A percentile compares a stretch with the other conserved stretches of the same genome.
Evolutionary conservation across 2,329 filamentous ascomycete species (phyloP).

Genomic region (Paraconiothyrium brasiliense): DNA sequence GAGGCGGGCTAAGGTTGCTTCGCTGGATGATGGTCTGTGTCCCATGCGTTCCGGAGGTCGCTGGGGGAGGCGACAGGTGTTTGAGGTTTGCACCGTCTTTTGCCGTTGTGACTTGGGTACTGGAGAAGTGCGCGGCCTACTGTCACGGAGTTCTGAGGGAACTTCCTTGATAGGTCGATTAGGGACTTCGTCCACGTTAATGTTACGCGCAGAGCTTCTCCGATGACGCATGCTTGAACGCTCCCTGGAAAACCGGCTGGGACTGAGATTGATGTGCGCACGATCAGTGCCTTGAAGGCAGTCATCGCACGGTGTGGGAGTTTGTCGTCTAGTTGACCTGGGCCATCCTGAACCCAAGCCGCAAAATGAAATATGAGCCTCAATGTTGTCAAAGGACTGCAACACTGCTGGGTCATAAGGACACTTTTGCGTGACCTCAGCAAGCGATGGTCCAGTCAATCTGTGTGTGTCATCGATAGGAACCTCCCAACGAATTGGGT

Average conservation of each 20-base stretch:
- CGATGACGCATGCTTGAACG: neutral
- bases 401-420: slow-evolving; percentile 8
- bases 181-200: neutral
- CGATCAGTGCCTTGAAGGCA: slow-evolving; percentile 10
- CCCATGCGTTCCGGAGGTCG: neutral
- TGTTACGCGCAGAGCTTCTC: neutral
- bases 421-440: neutral
- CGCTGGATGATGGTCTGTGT: neutral
- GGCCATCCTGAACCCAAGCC: neutral
- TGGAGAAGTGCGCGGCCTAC: neutral
- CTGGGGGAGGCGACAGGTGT: neutral
- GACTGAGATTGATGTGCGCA: slow-evolving; percentile 12
- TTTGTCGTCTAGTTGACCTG: neutral
- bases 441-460: neutral
- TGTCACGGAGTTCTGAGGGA: neutral
- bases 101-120: neutral
- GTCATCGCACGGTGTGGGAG: slow-evolving; percentile 10
- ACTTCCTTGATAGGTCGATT: neutral
- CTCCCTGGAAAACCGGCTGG: neutral
- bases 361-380: neutral
- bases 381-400: slow-evolving; percentile 1
- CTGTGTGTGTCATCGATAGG: neutral
- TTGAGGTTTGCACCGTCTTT: neutral
- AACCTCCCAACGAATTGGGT: slow-evolving; percentile 6
- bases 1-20: neutral